A percentile compares a stretch with the other conserved stretches of the same genome.
phyloP scores from a whole-genome alignment of 495 filamentous ascomycete genomes.

The Neurospora sublineolata region DNA sequence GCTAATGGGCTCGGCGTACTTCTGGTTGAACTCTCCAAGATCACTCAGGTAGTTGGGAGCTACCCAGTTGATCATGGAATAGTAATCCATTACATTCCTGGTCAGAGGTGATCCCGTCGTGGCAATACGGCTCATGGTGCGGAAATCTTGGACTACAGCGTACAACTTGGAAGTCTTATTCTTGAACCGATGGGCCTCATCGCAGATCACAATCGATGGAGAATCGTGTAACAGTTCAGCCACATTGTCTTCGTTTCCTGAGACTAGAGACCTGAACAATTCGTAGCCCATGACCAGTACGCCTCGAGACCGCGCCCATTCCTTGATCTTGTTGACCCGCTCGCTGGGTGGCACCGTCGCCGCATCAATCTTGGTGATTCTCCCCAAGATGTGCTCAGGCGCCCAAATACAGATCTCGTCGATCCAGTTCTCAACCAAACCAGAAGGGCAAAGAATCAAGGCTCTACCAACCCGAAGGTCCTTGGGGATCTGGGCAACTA shows the following conservation, averaged over 20 bases:
- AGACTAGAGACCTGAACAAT: constrained; percentile 41
- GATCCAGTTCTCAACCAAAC: constrained; percentile 69
- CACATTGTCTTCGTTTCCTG: constrained; percentile 16
- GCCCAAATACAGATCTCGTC: constrained; percentile 67
- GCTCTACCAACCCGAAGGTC: constrained; percentile 49
- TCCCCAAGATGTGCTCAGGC: constrained; percentile 40
- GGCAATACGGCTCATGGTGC: constrained; percentile 64
- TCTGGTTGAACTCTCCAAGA: constrained; percentile 48
- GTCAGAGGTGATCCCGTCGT: constrained; percentile 79
- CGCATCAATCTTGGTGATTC: constrained; percentile 38
- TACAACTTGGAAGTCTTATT: constrained; percentile 44
- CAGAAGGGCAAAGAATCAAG: constrained; percentile 64
- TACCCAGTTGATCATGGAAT: constrained; percentile 80
- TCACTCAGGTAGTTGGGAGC: constrained; percentile 66
- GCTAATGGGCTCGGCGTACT: constrained; percentile 63
- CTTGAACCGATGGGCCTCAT: constrained; percentile 80
- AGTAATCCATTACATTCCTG: constrained; percentile 76
- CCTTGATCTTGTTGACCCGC: constrained; percentile 32
- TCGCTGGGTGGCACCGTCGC: constrained; percentile 9
- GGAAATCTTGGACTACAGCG: constrained; percentile 42
- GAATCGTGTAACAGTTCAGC: constrained; percentile 38
- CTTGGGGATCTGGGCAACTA: constrained; percentile 55
- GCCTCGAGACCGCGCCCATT: constrained; percentile 58
- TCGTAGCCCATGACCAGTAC: constrained; percentile 64
- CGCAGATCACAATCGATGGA: constrained; percentile 69